Conservation (phyloP, 331 rosid genomes). For the Cydonia oblonga region DNA sequence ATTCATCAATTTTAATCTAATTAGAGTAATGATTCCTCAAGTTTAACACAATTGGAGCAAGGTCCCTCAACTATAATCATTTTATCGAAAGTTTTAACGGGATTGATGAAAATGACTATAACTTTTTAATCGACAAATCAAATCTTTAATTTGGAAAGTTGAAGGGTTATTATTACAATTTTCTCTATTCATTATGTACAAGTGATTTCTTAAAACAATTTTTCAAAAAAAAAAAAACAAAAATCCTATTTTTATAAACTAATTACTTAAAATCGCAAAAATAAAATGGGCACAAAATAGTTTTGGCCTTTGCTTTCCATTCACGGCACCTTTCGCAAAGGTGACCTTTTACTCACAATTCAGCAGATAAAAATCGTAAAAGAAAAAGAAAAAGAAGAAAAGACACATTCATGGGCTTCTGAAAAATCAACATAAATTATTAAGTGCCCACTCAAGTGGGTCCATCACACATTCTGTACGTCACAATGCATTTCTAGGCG, state of each 20-base stretch:
- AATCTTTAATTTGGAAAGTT: no score
- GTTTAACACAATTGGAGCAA: no score
- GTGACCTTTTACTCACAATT: neutral
- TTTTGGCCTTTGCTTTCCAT: neutral
- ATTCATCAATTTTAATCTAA: no score
- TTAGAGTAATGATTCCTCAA: rapidly evolving
- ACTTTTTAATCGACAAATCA: no score
- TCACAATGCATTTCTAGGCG: neutral
- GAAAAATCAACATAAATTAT: neutral
- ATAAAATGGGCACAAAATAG: no score
- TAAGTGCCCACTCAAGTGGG: neutral
- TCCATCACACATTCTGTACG: neutral
- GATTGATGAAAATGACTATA: no score
- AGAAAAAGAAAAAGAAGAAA: neutral
- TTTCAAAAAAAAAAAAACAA: no score
- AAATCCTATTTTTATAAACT: no score
- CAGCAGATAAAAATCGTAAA: neutral
- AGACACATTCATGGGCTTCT: neutral
- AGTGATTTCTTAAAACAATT: neutral
- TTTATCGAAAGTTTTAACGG: no score
- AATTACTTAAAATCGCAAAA: neutral
- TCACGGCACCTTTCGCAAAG: neutral
- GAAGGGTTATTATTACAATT: no score
- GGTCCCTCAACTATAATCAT: no score
- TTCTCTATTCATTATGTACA: no score